Evolutionary conservation across 108 stramenopile species (phyloP).

Genomic region (Epithemia pelagica): DNA sequence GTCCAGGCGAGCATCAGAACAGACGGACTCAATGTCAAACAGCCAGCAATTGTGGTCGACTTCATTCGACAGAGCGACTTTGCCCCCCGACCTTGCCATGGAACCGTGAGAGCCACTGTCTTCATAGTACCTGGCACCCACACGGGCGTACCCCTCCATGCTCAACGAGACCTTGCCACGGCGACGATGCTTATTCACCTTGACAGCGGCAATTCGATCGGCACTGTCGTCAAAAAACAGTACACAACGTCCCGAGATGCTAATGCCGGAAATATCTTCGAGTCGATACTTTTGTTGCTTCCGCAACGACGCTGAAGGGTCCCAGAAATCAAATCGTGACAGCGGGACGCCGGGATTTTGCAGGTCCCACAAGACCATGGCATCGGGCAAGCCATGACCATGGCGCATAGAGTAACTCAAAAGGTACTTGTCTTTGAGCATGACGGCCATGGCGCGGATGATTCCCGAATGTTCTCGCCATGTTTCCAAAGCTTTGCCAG

Average conservation of each 20-base stretch:
- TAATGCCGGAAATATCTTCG: slow-evolving; percentile 16
- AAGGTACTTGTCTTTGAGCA: slow-evolving; percentile 7
- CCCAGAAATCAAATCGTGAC: slow-evolving; percentile 14
- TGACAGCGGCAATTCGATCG: slow-evolving; percentile 21
- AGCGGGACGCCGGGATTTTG: slow-evolving; percentile 24
- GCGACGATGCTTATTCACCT: too few relatives aligned
- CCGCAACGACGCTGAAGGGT: not conserved
- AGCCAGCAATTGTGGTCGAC: not conserved
- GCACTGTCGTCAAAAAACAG: slow-evolving; percentile 13
- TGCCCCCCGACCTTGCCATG: slow-evolving; percentile 19
- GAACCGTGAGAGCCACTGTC: slow-evolving; percentile 28
- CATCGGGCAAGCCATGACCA: slow-evolving; percentile 17
- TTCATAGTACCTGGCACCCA: slow-evolving; percentile 12
- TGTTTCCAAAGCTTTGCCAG: slow-evolving; percentile 10
- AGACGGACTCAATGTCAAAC: too few relatives aligned
- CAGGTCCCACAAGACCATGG: slow-evolving; percentile 22
- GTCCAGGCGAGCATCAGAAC: too few relatives aligned
- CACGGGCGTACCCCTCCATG: slow-evolving; percentile 20
- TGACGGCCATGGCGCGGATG: slow-evolving; percentile 25
- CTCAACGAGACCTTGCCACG: slow-evolving; percentile 5
- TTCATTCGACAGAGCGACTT: slow-evolving; percentile 23
- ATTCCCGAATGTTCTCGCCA: slow-evolving; percentile 25
- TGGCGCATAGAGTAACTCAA: slow-evolving; percentile 15
- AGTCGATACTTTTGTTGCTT: slow-evolving; percentile 11
- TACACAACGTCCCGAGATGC: slow-evolving; percentile 17